These are phyloP conservation scores for Chlorella vulgaris DNA, from an alignment of 139 green algal genomes.

Conservation along the genomic window DNA sequence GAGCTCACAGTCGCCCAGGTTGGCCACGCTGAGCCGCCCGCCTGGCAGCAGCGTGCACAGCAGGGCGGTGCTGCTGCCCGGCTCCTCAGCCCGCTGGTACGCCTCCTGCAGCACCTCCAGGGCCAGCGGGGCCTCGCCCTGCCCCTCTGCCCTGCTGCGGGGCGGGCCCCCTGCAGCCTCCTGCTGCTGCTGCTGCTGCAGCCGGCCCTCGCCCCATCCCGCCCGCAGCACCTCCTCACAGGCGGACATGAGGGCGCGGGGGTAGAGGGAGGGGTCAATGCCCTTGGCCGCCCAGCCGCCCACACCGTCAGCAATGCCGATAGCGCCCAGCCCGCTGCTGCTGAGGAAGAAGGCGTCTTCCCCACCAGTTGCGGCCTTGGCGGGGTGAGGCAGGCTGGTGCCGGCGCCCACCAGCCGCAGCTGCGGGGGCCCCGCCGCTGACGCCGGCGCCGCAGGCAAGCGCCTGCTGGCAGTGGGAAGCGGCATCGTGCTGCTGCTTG, in stretches of 20 bases:
- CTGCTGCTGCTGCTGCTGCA: neutral
- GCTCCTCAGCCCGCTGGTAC: constrained; percentile 37
- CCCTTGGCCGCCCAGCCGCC: constrained; percentile 87
- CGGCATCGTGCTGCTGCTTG: too few relatives aligned
- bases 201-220: neutral
- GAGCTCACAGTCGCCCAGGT: constrained; percentile 85
- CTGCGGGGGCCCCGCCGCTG: neutral
- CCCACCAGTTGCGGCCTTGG: constrained; percentile 80
- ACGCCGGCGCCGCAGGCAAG: neutral
- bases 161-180: neutral
- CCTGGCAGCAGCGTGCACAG: constrained; percentile 26
- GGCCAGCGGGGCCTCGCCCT: neutral
- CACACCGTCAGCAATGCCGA: constrained; percentile 91
- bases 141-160: neutral
- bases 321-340: constrained; percentile 52
- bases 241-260: constrained; percentile 58
- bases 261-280: constrained; percentile 84
- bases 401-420: constrained; percentile 30
- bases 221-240: constrained; percentile 16
- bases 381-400: constrained; percentile 63
- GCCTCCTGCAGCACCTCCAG: constrained; percentile 40
- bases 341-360: constrained; percentile 91
- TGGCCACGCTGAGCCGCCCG: constrained; percentile 64
- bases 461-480: neutral
- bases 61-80: constrained; percentile 43